A percentile compares a stretch with the other conserved stretches of the same genome.
These are phyloP conservation scores for Cercospora sp. DNA, from an alignment of 2,329 filamentous ascomycete genomes.

Conservation along the genomic window DNA sequence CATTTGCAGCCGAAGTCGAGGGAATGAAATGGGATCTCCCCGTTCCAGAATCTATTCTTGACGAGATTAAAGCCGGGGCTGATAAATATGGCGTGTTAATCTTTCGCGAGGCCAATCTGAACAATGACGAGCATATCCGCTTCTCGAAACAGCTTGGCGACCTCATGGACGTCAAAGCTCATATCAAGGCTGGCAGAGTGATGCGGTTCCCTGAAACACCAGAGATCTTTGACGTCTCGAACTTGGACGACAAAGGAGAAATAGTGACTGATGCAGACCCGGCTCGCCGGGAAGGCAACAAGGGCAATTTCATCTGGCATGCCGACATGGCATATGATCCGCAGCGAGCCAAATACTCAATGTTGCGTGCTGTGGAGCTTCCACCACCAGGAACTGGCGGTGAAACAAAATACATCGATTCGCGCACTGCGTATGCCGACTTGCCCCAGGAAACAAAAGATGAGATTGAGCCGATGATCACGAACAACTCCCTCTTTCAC, in stretches of 20 bases:
- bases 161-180: conserved; percentile 57
- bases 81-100: conserved; percentile 55
- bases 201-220: conserved; percentile 48
- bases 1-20: conserved; percentile 23
- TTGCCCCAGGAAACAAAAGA: conserved; percentile 42
- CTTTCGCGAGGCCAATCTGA: conserved; percentile 53
- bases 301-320: conserved; percentile 51
- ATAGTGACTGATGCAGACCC: conserved; percentile 44
- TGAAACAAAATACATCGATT: conserved; percentile 57
- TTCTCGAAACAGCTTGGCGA: conserved; percentile 56
- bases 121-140: conserved; percentile 53
- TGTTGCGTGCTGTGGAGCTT: conserved; percentile 53
- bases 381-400: conserved; percentile 53
- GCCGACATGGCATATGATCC: conserved; percentile 59
- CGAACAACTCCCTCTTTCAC: conserved; percentile 52
- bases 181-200: conserved; percentile 49
- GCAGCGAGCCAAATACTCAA: conserved; percentile 53
- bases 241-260: conserved; percentile 52
- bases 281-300: conserved; percentile 40
- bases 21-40: conserved; percentile 18
- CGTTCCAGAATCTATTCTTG: conserved; percentile 25
- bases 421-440: conserved; percentile 53
- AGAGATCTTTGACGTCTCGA: conserved; percentile 60
- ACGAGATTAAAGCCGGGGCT: neutral
- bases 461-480: conserved; percentile 35